Conservation (phyloP, 2,329 filamentous ascomycete genomes). For the Leptodontidium sp. region DNA sequence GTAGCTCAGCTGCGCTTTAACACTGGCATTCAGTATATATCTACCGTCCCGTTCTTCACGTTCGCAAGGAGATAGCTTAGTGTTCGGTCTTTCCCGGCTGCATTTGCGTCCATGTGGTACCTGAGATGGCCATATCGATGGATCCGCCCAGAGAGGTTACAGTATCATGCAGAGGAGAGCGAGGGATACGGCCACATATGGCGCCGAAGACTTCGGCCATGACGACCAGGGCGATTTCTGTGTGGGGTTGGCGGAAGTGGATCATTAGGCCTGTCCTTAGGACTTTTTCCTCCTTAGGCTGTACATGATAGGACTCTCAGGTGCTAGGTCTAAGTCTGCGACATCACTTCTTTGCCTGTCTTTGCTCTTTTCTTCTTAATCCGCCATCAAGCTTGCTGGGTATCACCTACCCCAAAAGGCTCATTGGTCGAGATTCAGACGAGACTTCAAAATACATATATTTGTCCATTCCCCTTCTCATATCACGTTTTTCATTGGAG, state of each 20-base stretch:
- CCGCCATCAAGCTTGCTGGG: too few relatives aligned
- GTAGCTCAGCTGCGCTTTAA: neutral
- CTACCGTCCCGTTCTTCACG: slow-evolving; percentile 1
- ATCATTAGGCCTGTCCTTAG: neutral
- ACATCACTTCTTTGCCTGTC: too few relatives aligned
- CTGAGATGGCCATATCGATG: neutral
- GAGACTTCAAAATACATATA: too few relatives aligned
- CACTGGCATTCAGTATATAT: neutral
- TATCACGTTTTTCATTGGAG: too few relatives aligned
- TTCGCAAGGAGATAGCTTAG: neutral
- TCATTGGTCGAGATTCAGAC: too few relatives aligned
- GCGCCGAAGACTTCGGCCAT: neutral
- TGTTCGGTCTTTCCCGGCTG: neutral
- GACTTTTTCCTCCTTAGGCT: neutral
- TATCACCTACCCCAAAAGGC: too few relatives aligned
- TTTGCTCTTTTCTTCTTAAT: too few relatives aligned
- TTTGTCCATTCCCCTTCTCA: too few relatives aligned
- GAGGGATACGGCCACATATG: neutral
- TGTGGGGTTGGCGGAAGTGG: neutral
- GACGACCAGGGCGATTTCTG: neutral
- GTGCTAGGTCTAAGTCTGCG: too few relatives aligned
- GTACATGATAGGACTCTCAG: too few relatives aligned
- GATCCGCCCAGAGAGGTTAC: neutral
- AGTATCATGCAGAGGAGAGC: neutral
- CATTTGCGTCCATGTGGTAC: neutral